Evolutionary conservation across 768 basidiomycete species (phyloP).

Genomic region (Paxillus rubicundulus): DNA sequence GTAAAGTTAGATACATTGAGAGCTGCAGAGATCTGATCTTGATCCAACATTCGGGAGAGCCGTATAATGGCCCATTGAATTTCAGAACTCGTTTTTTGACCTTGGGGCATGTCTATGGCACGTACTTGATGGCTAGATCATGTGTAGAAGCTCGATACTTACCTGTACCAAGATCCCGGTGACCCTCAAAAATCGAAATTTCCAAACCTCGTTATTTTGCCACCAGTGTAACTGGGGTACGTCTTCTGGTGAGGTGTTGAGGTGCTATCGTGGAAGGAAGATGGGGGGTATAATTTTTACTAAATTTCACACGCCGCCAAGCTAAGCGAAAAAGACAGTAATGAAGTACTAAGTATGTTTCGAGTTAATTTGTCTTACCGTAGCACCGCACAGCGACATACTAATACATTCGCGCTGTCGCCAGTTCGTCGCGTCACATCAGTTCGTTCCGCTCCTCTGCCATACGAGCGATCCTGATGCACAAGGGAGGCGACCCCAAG

Average conservation of each 20-base stretch:
- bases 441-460: no score
- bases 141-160: not conserved
- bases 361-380: no score
- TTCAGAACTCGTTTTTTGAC: not conserved
- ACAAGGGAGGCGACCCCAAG: no score
- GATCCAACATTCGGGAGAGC: not conserved
- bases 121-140: not conserved
- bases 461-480: no score
- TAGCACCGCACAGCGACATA: no score
- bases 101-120: not conserved
- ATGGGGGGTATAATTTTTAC: not conserved
- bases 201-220: not conserved
- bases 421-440: no score
- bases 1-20: not conserved
- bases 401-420: no score
- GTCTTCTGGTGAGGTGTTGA: not conserved
- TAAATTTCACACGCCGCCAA: not conserved
- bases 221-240: not conserved
- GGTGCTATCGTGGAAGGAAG: not conserved
- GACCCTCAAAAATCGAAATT: not conserved
- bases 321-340: conserved; percentile 1
- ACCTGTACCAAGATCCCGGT: not conserved
- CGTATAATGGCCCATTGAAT: not conserved
- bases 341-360: no score
- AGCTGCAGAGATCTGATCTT: not conserved